phyloP scores from a whole-genome alignment of 169 alveolate genomes.

The Eimeria falciformis region DNA sequence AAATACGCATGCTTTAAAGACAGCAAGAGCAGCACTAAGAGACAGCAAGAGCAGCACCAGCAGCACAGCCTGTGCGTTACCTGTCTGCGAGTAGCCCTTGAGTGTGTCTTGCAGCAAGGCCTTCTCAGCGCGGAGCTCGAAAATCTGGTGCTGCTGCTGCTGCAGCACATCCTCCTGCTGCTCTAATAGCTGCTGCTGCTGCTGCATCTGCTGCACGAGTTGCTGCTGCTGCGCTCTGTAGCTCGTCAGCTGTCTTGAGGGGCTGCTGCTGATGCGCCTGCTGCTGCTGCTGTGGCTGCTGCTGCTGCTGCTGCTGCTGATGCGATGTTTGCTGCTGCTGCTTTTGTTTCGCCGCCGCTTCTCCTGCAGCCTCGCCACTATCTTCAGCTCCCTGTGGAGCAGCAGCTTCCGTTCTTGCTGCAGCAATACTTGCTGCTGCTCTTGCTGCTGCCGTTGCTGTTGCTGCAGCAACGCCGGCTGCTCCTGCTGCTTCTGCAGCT shows the following conservation, averaged over 20 bases:
- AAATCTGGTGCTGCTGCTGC: slow-evolving; percentile 48
- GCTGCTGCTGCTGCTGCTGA: slow-evolving; percentile 51
- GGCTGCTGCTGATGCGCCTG: not conserved
- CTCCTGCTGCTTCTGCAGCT: slow-evolving; percentile 68
- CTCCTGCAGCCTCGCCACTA: slow-evolving; percentile 58
- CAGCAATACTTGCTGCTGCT: slow-evolving; percentile 54
- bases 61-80: slow-evolving; percentile 3
- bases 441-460: slow-evolving; percentile 51
- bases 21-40: slow-evolving; percentile 5
- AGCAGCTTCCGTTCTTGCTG: slow-evolving; percentile 37
- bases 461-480: slow-evolving; percentile 59
- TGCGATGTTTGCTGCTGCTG: slow-evolving; percentile 15
- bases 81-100: not conserved
- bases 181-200: slow-evolving; percentile 55
- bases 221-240: slow-evolving; percentile 52
- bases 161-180: slow-evolving; percentile 64
- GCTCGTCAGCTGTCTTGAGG: not conserved
- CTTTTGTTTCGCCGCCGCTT: slow-evolving; percentile 5
- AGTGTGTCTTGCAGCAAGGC: slow-evolving; percentile 37
- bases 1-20: not conserved
- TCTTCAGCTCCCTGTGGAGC: slow-evolving; percentile 53
- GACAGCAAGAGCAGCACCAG: slow-evolving; percentile 24
- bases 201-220: slow-evolving; percentile 69
- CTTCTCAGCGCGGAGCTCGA: slow-evolving; percentile 50
- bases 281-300: slow-evolving; percentile 39